Percentiles rank a stretch among this genome's conserved stretches.
These are phyloP conservation scores for Backusella luteola DNA, from an alignment of 192 early-diverging fungal genomes.

Conservation along the genomic window DNA sequence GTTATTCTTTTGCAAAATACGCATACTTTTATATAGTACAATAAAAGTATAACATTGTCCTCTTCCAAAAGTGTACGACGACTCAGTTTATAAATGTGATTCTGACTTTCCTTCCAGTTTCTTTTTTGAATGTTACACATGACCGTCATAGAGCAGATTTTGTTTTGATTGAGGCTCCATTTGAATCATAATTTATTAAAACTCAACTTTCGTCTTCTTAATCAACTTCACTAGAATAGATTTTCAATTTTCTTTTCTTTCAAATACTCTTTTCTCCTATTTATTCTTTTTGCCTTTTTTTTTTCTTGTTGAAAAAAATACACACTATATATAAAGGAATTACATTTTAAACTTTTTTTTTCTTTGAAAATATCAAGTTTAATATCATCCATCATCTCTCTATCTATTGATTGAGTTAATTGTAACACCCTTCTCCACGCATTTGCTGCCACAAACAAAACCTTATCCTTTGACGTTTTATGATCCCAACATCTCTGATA, in stretches of 20 bases:
- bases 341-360: constrained; percentile 1
- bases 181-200: constrained; percentile 16
- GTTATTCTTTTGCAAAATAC: constrained; percentile 12
- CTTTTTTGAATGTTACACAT: constrained; percentile 7
- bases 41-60: background rate
- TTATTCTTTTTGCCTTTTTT: background rate
- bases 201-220: background rate
- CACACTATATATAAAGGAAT: background rate
- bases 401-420: constrained; percentile 11
- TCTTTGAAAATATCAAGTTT: background rate
- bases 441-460: constrained; percentile 2
- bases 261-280: background rate
- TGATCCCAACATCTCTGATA: constrained; percentile 10
- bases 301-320: background rate
- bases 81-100: background rate
- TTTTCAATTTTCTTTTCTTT: background rate
- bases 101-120: background rate
- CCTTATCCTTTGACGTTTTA: constrained; percentile 15
- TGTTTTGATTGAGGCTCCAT: constrained; percentile 11
- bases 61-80: background rate
- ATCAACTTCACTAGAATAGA: background rate
- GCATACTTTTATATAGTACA: constrained; percentile 7
- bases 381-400: background rate
- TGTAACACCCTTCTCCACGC: background rate
- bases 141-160: constrained; percentile 11